Base-by-base conservation (phyloP, 2,329 filamentous ascomycete species). In the Endocalyx cinctus region DNA sequence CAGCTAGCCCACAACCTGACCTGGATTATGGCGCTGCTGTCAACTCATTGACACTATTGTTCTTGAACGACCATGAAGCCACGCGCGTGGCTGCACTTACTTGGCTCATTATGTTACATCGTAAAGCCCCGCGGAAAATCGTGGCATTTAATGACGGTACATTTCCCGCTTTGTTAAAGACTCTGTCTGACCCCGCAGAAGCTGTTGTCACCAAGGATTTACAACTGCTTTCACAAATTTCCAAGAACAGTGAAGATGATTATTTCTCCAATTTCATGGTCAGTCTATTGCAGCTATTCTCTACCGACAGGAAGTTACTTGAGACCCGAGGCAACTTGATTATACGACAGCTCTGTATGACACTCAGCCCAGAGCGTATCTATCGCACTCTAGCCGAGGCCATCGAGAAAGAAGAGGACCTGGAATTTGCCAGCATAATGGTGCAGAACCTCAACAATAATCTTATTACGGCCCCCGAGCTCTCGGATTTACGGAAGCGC, bases 191-290 rank as follows among this genome's bases (percentile, higher is more conserved):
- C 58, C 87, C 90, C 6, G 86, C 90, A 6, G 92, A 98, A 57
- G 86, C 88, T 13, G 92, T 98, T 6, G 94, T 98, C 2, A 97
- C 87, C 5, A 86, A 92, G 49, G 92, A 98, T 57, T 65, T 98
- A 18, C 86, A 97, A 43, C 71, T 98, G 12, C 72, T 98, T 3
- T 97, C 90, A 1, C 92, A 98, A 48, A 97, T 98, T 34, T 97
- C 90, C 3, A 81, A 84, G 45, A 94, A 96, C 50, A 97, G 88
- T 54, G 92, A 97, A 51, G 92, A 98, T 54, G 87, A 89, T 45
- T 97, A 97, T 60, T 98, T 98, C 56, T 84, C 87, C 2, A 94
- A 90, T 16, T 98, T 98, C 58, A 98, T 98, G 92, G 84, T 96
- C 40, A 94, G 94, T 54, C 69, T 98, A 8, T 68, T 98, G 27